Evolutionary conservation across 805 yeast genomes (phyloP).

Genomic region (Saturnispora gosingensis): DNA sequence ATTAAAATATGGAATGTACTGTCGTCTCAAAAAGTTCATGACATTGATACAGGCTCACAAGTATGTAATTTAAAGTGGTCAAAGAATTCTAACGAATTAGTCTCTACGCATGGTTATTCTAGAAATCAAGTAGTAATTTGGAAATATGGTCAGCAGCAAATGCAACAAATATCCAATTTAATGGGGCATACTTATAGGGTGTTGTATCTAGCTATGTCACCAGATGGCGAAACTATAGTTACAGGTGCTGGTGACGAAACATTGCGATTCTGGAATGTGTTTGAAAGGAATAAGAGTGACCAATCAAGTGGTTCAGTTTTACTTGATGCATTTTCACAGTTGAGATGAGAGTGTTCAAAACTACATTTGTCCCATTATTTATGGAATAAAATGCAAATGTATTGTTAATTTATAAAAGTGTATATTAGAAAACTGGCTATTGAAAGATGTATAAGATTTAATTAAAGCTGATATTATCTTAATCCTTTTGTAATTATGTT

Average conservation of each 20-base stretch:
- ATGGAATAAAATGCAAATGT: neutral
- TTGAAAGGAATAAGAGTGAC: conserved; percentile 62
- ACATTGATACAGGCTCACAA: conserved; percentile 93
- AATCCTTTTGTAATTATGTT: neutral
- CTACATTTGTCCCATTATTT: neutral
- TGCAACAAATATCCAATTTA: conserved; percentile 88
- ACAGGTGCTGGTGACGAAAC: conserved; percentile 99
- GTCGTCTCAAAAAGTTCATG: conserved; percentile 63
- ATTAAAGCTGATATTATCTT: neutral
- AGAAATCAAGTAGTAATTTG: conserved; percentile 85
- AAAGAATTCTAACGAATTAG: conserved; percentile 81
- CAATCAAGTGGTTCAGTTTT: conserved; percentile 53
- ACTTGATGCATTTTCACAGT: conserved; percentile 65
- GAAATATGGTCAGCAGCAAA: conserved; percentile 64
- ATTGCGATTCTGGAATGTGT: conserved; percentile 88
- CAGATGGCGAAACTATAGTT: conserved; percentile 94
- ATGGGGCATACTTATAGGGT: conserved; percentile 95
- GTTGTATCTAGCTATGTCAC: conserved; percentile 77
- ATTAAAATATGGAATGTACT: conserved; percentile 89
- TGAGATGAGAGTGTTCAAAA: conserved; percentile 35
- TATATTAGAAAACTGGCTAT: conserved; percentile 7
- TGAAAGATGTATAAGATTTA: neutral
- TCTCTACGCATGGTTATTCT: conserved; percentile 91
- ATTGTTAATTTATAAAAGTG: neutral
- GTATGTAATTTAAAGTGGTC: conserved; percentile 95